Evolutionary conservation across 306 rosid genomes (phyloP), one percentile per base, ranked within the genome.

Genomic region (Casuarina equisetifolia): DNA sequence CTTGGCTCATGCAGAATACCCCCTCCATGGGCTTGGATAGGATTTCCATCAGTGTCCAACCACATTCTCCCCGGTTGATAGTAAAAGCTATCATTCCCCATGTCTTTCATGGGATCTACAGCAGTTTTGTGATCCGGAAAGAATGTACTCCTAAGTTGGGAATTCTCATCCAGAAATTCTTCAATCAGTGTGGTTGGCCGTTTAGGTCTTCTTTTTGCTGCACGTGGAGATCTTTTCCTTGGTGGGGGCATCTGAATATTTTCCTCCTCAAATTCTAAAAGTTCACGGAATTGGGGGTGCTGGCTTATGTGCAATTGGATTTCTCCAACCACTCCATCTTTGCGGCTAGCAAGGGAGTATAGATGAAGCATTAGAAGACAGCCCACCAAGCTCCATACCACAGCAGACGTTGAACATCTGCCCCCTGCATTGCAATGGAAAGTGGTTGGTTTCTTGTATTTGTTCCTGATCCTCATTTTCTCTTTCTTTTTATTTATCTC

Each of bases 21-120:
- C 57, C 99, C 99, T 81, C 99, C 99, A 80, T 92, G 99, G 62
- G 98, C 98, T 86, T 96, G 98, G 76, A 92, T 92, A 43, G 98
- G 97, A 86, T 90, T 88, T 53, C 96, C 94, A 55, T 96, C 94
- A 3, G 96, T 87, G 82, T 96, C 99, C 89, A 96, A 76, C 98
- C 99, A 96, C 80, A 91, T 86, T 84, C 96, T 86, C 79, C 96
- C 99, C 3, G 99, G 97, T 76, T 85, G 78, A 76, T 88, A 93
- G 86, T 88, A 85, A 83, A 73, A 83, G 78, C 90, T 93, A 71
- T 87, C 93, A 76, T 89, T 84, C 50, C 74, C 91, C 2, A 61
- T 73, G 43, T 82, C 79, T 87, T 74, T 86, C 76, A 46, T 71
- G 20, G 99, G 98, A 89, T 85, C 88, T 52, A 93, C 72, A 39